These are phyloP conservation scores for Fusarium nurragi DNA, from an alignment of 2,329 filamentous ascomycete species.

Conservation along the genomic window DNA sequence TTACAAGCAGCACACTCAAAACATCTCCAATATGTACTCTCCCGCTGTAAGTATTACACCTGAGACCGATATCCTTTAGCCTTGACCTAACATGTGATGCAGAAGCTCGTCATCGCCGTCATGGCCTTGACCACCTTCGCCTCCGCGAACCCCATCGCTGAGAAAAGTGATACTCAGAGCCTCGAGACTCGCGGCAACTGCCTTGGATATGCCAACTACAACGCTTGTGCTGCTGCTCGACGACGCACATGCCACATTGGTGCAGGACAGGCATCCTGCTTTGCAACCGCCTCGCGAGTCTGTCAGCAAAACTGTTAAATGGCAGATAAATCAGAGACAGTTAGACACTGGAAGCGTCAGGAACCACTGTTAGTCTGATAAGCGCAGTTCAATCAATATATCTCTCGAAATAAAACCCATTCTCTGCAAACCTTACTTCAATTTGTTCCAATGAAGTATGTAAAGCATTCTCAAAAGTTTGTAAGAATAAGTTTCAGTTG, in stretches of 20 bases:
- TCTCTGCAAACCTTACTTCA: too few relatives aligned
- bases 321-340: too few relatives aligned
- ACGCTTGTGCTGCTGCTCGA: not conserved
- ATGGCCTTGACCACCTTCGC: not conserved
- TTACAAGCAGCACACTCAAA: not conserved
- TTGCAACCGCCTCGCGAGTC: not conserved
- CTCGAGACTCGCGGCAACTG: not conserved
- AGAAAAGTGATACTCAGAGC: not conserved
- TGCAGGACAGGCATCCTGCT: not conserved
- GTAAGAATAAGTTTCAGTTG: too few relatives aligned
- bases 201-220: not conserved
- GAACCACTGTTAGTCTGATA: too few relatives aligned
- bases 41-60: not conserved
- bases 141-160: not conserved
- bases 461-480: too few relatives aligned
- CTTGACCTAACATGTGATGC: not conserved
- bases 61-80: rapidly evolving
- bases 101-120: not conserved
- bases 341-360: too few relatives aligned
- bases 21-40: not conserved
- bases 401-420: too few relatives aligned
- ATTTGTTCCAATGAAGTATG: too few relatives aligned
- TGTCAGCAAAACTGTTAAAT: not conserved
- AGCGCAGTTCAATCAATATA: too few relatives aligned
- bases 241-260: not conserved